Conservation (phyloP, 371 early-diverging fungal species). For the Coemansia sp. region DNA sequence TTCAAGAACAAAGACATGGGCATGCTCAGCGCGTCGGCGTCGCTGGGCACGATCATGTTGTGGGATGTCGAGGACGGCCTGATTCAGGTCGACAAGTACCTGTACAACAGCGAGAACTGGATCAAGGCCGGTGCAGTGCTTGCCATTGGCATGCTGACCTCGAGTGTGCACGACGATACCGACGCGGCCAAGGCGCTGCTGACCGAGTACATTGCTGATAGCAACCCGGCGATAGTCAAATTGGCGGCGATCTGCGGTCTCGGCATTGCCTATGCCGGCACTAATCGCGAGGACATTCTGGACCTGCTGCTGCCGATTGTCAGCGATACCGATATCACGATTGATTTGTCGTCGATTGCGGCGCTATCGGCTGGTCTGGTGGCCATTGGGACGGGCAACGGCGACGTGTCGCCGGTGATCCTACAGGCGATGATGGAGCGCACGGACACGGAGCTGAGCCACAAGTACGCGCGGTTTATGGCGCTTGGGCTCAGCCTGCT, state of each 20-base stretch:
- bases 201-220: constrained; percentile 74
- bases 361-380: constrained; percentile 89
- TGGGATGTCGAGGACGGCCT: constrained; percentile 95
- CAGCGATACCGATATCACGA: constrained; percentile 77
- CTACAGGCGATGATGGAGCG: constrained; percentile 95
- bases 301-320: constrained; percentile 84
- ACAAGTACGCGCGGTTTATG: constrained; percentile 86
- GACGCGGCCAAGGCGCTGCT: constrained; percentile 94
- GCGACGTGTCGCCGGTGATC: constrained; percentile 89
- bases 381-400: constrained; percentile 89
- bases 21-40: constrained; percentile 94
- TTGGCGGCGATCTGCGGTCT: constrained; percentile 62
- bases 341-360: constrained; percentile 89
- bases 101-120: constrained; percentile 83
- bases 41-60: constrained; percentile 85
- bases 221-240: constrained; percentile 39
- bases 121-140: constrained; percentile 96
- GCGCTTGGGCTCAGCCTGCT: constrained; percentile 87
- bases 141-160: constrained; percentile 89
- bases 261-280: constrained; percentile 94
- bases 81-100: constrained; percentile 88
- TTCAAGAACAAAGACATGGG: constrained; percentile 97
- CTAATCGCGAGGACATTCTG: constrained; percentile 79
- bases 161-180: constrained; percentile 85
- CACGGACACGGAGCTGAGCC: constrained; percentile 77